Evolutionary conservation across 169 alveolate genomes (phyloP), one percentile per base, ranked within the genome.

Genomic region (Prorocentrum cordatum): DNA sequence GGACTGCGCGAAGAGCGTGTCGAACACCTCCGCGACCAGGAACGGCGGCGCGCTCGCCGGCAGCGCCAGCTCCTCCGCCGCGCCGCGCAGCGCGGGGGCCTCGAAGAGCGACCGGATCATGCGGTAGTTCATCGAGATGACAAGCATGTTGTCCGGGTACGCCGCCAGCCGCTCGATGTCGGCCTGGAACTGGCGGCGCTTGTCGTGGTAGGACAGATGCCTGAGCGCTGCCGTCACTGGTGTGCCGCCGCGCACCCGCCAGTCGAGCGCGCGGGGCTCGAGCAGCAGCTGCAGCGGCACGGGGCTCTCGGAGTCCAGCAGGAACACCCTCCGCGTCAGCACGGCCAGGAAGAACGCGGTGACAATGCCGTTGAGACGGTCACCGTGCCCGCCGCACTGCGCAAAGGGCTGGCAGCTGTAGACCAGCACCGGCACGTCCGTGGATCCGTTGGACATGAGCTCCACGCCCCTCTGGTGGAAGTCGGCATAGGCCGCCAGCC

Each of bases 361-460:
- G 77, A 79, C 32, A 36, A 79, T 79, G 67, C 89, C 89, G 27
- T 79, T 79, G 50, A 79, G 33, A 35, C 89, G 89, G 38, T 79
- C 89, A 2, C 89, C 90, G 31, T 80, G 90, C 12, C 90, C 90
- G 3, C 90, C 90, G 26, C 90, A 80, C 27, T 80, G 90, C 24
- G 79, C 80, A 39, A 32, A 62, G 50, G 89, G 89, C 33, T 61
- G 75, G 77, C 89, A 79, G 66, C 89, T 79, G 26, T 79, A 79
- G 26, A 79, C 89, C 89, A n/a, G n/a, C n/a, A n/a, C n/a, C n/a
- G n/a, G n/a, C n/a, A n/a, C n/a, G n/a, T n/a, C n/a, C n/a, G n/a
- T n/a, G n/a, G n/a, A n/a, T n/a, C n/a, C n/a, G n/a, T n/a, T n/a
- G n/a, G n/a, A n/a, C n/a, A n/a, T n/a, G n/a, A n/a, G n/a, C n/a